phyloP scores from a whole-genome alignment of 2,329 filamentous ascomycete genomes.

The Penicillium olsonii region DNA sequence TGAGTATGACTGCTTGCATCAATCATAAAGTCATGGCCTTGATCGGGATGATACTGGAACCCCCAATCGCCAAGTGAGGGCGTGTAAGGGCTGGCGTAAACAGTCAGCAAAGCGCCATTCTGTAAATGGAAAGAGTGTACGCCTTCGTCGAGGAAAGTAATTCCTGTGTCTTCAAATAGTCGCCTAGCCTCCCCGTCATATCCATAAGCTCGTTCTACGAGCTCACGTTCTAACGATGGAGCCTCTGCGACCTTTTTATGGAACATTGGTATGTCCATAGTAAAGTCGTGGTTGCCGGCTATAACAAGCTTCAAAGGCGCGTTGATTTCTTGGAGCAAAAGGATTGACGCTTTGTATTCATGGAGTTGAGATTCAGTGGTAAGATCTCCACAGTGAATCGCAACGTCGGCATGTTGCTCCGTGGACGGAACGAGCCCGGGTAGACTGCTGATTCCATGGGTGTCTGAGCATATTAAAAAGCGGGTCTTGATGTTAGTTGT shows the following conservation, averaged over 20 bases:
- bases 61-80: slow-evolving; percentile 50
- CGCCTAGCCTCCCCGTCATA: slow-evolving; percentile 37
- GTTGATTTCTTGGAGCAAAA: slow-evolving; percentile 45
- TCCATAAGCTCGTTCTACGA: slow-evolving; percentile 44
- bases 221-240: slow-evolving; percentile 27
- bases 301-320: slow-evolving; percentile 58
- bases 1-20: slow-evolving; percentile 1
- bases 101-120: slow-evolving; percentile 52
- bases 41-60: slow-evolving; percentile 50
- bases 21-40: slow-evolving; percentile 42
- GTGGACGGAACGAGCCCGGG: too few relatives aligned
- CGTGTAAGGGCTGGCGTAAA: slow-evolving; percentile 59
- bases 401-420: too few relatives aligned
- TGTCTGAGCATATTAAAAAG: slow-evolving; percentile 52
- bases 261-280: slow-evolving; percentile 18
- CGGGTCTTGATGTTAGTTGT: slow-evolving; percentile 38
- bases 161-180: slow-evolving; percentile 45
- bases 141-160: slow-evolving; percentile 55
- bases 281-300: slow-evolving; percentile 58
- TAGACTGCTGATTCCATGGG: slow-evolving; percentile 33
- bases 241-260: slow-evolving; percentile 32
- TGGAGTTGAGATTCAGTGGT: too few relatives aligned
- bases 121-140: slow-evolving; percentile 49
- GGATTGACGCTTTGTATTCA: slow-evolving; percentile 33
- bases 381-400: too few relatives aligned